Percentiles rank a stretch among this genome's conserved stretches.
These are phyloP conservation scores for Trapa bicornis DNA, from an alignment of 345 rosid species.

Conservation along the genomic window DNA sequence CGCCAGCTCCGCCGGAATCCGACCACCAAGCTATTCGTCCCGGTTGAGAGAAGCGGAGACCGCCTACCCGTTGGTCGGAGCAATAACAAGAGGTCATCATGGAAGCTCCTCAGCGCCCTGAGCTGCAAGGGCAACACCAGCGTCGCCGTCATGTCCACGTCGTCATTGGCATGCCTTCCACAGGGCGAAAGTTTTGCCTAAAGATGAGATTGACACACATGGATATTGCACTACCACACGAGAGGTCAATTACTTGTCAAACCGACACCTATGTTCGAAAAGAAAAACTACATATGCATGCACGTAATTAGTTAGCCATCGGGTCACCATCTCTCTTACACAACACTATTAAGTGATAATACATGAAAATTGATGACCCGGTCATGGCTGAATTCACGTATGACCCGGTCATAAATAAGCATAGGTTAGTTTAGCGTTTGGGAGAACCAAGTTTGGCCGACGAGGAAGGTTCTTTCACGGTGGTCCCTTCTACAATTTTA, in stretches of 20 bases:
- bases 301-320: no score
- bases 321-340: no score
- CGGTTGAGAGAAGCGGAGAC: conserved; percentile 5
- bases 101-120: conserved; percentile 44
- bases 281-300: no score
- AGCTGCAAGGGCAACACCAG: conserved; percentile 51
- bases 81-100: conserved; percentile 25
- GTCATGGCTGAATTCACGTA: no score
- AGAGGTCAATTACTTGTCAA: background rate
- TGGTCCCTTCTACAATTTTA: no score
- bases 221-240: background rate
- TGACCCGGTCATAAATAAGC: no score
- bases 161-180: conserved; percentile 32
- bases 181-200: background rate
- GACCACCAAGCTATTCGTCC: conserved; percentile 22
- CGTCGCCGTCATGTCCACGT: conserved; percentile 43
- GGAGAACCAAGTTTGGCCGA: no score
- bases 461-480: no score
- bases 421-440: no score
- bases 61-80: conserved; percentile 13
- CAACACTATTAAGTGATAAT: no score
- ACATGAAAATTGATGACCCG: no score
- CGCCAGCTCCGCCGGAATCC: conserved; percentile 51
- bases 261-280: background rate
- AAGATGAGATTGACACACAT: background rate